Evolutionary conservation across 176 grass and related monocot genomes (phyloP), one percentile per base, ranked within the genome.

Genomic region (Triticum monococcum): DNA sequence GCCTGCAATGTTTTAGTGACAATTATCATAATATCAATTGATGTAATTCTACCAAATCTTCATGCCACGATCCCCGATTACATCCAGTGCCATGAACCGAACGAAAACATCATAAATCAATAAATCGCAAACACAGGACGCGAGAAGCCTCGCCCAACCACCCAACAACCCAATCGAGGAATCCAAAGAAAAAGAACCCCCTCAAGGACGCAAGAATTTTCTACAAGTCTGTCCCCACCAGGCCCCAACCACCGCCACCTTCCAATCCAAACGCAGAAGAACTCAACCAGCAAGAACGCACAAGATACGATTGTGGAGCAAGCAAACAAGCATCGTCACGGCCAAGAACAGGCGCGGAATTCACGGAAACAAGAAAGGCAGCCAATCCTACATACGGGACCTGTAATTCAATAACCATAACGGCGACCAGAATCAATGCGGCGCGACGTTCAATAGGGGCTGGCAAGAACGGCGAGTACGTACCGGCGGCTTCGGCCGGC

Each of bases 181-280:
- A 76, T 84, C 79, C 23, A 69, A 71, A 35, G 4, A 63, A 82
- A 30, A 30, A 30, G 28, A 30, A 30, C 28, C 52, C 72, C 72
- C n/a, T 22, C 36, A 22, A 45, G 60, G 68, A 81, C 68, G 65
- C 68, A 9, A 32, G 71, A 91, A 80, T 75, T 80, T 69, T 41
- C 20, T 35, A 10, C 32, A 36, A 83, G 73, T 56, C 60, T 68
- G 67, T 2, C 43, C 71, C 22, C 83, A 67, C 31, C 22, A 17
- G 40, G 25, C 68, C 82, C 85, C 85, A 88, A 91, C 89, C 77
- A 88, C 89, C 86, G 77, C 69, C 89, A 88, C 85, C 89, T 88
- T 91, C 86, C 89, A 85, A 91, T 88, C 89, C 83, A 88, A 86
- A 64, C 69, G 36, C 81, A 48, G 45, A 8, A n/a, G 5, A 85